Conservation (phyloP, 176 grass and related monocot genomes). For the Carex cristatella region DNA sequence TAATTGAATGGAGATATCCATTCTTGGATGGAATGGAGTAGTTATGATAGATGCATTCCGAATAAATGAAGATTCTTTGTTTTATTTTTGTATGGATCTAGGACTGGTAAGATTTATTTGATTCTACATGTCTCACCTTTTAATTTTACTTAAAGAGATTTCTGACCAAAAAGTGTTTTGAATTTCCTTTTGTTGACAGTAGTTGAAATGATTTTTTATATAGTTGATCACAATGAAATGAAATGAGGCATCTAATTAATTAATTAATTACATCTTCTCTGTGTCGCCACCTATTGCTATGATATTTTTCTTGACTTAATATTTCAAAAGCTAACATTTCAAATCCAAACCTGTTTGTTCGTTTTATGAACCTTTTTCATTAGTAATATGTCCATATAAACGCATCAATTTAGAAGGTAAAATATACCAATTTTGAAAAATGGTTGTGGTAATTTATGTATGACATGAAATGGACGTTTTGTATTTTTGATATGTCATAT, state of each 20-base stretch:
- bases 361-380: background rate
- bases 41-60: background rate
- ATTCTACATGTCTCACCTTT: conserved; percentile 21
- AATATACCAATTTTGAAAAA: too few relatives aligned
- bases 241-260: background rate
- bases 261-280: background rate
- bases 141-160: background rate
- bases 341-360: background rate
- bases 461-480: too few relatives aligned
- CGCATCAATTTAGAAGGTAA: too few relatives aligned
- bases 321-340: background rate
- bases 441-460: background rate
- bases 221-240: background rate
- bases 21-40: background rate
- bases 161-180: background rate
- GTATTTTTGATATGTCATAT: conserved; percentile 11
- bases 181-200: background rate
- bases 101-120: conserved; percentile 1
- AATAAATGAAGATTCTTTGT: conserved; percentile 25
- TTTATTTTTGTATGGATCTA: conserved; percentile 13
- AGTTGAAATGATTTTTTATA: background rate
- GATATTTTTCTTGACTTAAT: background rate
- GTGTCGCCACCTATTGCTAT: background rate
- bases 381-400: background rate
- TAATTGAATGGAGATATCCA: conserved; percentile 3